These are phyloP conservation scores for Penicillium hesseltinei DNA, from an alignment of 2,329 filamentous ascomycete genomes.

Conservation along the genomic window DNA sequence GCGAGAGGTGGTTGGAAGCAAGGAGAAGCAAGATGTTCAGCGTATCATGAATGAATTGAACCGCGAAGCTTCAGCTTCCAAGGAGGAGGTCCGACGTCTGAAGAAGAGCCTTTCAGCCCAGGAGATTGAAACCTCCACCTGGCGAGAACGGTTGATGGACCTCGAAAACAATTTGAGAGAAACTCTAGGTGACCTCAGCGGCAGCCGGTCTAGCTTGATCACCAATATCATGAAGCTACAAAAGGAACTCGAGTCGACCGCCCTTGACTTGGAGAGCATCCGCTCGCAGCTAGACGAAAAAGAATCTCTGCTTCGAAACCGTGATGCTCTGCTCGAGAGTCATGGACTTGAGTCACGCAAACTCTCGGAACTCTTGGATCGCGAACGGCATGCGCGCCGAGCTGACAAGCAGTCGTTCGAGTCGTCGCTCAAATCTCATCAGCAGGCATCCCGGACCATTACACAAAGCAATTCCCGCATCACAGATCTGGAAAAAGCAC, in stretches of 20 bases:
- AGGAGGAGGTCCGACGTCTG: slow-evolving; percentile 79
- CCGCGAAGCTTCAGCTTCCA: slow-evolving; percentile 72
- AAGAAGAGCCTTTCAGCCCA: slow-evolving; percentile 79
- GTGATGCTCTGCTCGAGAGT: slow-evolving; percentile 82
- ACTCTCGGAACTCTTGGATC: slow-evolving; percentile 82
- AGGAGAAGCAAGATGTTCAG: slow-evolving; percentile 93
- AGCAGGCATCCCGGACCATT: slow-evolving; percentile 81
- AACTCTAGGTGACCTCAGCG: slow-evolving; percentile 81
- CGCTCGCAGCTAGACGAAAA: slow-evolving; percentile 82
- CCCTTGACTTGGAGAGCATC: slow-evolving; percentile 75
- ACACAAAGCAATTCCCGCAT: slow-evolving; percentile 82
- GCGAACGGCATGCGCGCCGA: slow-evolving; percentile 79
- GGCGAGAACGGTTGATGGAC: slow-evolving; percentile 87
- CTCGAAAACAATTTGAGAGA: slow-evolving; percentile 85
- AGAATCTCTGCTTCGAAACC: slow-evolving; percentile 83
- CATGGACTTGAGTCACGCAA: slow-evolving; percentile 83
- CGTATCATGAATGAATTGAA: slow-evolving; percentile 92
- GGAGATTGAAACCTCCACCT: slow-evolving; percentile 84
- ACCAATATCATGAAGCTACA: slow-evolving; percentile 85
- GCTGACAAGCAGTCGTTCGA: slow-evolving; percentile 87
- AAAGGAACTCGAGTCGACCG: slow-evolving; percentile 78
- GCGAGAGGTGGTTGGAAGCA: slow-evolving; percentile 78
- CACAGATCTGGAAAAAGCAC: slow-evolving; percentile 77
- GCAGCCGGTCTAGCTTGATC: slow-evolving; percentile 79
- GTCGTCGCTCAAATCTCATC: slow-evolving; percentile 80